A percentile compares a stretch with the other conserved stretches of the same genome.
phyloP scores from a whole-genome alignment of 495 filamentous ascomycete species.

The Tuber calosporum region DNA sequence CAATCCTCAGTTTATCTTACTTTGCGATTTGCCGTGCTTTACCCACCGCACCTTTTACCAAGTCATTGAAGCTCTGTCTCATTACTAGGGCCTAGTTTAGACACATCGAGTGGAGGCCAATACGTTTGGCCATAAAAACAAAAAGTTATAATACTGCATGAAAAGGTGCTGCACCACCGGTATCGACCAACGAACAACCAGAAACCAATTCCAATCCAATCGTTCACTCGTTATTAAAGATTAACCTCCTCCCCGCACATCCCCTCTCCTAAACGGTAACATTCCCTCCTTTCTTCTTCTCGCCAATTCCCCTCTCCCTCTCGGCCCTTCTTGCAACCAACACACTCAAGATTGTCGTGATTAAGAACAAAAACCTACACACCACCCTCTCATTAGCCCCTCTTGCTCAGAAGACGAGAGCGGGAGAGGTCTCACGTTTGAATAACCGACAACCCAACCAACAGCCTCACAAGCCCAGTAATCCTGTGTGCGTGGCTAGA shows the following conservation, averaged over 20 bases:
- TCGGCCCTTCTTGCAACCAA: conserved; percentile 16
- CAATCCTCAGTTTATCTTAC: background rate
- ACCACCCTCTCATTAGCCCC: background rate
- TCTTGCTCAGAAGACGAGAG: background rate
- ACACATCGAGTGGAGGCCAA: background rate
- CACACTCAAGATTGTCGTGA: conserved; percentile 26
- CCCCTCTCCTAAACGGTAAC: background rate
- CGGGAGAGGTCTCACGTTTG: conserved; percentile 22
- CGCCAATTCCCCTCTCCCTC: conserved; percentile 1
- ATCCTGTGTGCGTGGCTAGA: background rate
- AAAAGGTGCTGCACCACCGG: background rate
- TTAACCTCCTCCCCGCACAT: background rate
- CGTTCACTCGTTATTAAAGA: background rate
- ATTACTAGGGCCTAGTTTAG: background rate
- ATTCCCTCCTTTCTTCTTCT: conserved; percentile 10
- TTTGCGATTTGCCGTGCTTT: background rate
- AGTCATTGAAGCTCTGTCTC: background rate
- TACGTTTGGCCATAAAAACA: background rate
- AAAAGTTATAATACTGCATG: background rate
- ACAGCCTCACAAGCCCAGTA: conserved; percentile 23
- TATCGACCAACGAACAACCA: background rate
- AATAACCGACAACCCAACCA: conserved; percentile 28
- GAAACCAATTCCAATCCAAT: background rate
- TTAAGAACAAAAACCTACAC: conserved; percentile 30
- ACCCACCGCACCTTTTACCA: background rate